Evolutionary conservation across 352 stramenopile genomes (phyloP), one percentile per base, ranked within the genome.

Genomic region (Phytophthora macrochlamydospora): DNA sequence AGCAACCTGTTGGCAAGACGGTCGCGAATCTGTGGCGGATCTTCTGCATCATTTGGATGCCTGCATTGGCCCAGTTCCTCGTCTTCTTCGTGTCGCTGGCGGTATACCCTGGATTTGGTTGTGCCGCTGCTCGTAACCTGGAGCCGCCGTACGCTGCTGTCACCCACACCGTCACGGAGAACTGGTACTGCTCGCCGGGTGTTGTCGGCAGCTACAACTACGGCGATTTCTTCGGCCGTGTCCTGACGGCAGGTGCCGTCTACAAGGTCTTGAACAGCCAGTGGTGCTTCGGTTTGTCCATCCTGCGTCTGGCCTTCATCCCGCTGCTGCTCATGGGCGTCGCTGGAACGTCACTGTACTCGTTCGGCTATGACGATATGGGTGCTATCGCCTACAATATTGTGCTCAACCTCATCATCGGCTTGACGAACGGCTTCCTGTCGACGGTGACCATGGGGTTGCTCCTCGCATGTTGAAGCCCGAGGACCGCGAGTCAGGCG

Each of bases 371-470:
- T 29, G 51, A 64, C 37, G 62, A 62, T 42, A 61, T 75, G 32
- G 42, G 67, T 2, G 59, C 62, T 46, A 54, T 85, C 32, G 50
- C 70, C 5, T 85, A 78, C 59, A 79, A 85, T 54, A 66, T 77
- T 30, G 42, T 71, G 7, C 59, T 89, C 13, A 89, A 83, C 60
- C 66, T 82, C 5, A 29, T 73, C 37, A 79, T 90, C 54, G 76
- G 79, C 13, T 55, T 91, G 7, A 79, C 69, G 8, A 85, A 80
- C 40, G 79, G 79, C 2, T 59, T 87, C 40, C 59, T 89, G 29
- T 84, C 62, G 13, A 90, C 81, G 7, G 71, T 89, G n/a, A 90
- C 81, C 3, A 90, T 90, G 72, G 76, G 80, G 61, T 79, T 5
- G 81, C 77, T 3, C 78, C 80, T 18, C 75, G 76, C 14, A 46